Conservation (phyloP, 2,329 filamentous ascomycete species). For the Orbilia brochopaga region DNA sequence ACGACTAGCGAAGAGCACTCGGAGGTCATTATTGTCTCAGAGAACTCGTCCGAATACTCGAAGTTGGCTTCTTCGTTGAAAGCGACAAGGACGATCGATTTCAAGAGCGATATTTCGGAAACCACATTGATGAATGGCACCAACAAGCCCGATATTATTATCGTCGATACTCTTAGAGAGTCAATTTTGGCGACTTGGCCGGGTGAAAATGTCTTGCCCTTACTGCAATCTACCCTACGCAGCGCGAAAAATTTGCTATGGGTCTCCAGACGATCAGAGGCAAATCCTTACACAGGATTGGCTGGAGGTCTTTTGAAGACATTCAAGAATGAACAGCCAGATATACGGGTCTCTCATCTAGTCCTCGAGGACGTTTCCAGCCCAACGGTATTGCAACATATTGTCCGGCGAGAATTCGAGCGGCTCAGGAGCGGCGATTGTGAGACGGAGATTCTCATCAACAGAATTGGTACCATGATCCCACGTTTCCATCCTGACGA, state of each 20-base stretch:
- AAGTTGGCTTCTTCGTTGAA: conserved; percentile 1
- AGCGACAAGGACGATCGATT: conserved; percentile 18
- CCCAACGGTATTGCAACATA: conserved; percentile 14
- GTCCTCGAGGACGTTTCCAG: conserved; percentile 24
- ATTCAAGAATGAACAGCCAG: conserved; percentile 52
- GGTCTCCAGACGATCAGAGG: conserved; percentile 41
- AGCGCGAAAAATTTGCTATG: conserved; percentile 51
- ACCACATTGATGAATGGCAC: not conserved
- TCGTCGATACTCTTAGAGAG: conserved; percentile 48
- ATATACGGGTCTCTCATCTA: conserved; percentile 49
- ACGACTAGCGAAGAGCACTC: not conserved
- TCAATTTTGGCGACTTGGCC: conserved; percentile 51
- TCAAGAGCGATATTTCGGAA: conserved; percentile 10
- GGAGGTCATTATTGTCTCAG: conserved; percentile 12
- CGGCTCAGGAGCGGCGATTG: conserved; percentile 32
- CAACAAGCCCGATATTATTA: conserved; percentile 43
- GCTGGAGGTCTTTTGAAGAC: conserved; percentile 52
- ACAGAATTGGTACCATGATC: conserved; percentile 26
- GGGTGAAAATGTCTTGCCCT: conserved; percentile 50
- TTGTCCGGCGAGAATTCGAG: conserved; percentile 30
- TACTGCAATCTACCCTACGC: conserved; percentile 47
- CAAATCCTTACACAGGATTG: conserved; percentile 44
- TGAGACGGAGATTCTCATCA: conserved; percentile 41
- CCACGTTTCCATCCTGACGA: conserved; percentile 53
- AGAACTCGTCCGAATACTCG: conserved; percentile 8